Evolutionary conservation across 1,284 basidiomycete species (phyloP), one percentile per base, ranked within the genome.

Genomic region (Ustilago lituana): DNA sequence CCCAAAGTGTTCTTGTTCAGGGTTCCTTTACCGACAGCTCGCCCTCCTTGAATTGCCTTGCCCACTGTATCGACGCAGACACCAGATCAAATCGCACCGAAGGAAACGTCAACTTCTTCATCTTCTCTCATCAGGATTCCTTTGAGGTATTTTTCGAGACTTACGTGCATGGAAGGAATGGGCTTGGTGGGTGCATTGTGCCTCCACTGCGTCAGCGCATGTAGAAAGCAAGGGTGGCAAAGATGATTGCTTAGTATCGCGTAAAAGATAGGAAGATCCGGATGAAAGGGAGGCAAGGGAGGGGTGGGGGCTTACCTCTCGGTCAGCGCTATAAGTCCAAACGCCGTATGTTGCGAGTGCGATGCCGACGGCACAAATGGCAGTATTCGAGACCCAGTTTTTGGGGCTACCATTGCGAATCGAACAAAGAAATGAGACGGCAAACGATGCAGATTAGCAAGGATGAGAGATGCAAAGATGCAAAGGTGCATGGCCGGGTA

Each of bases 351-450:
- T 84, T 5, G 83, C 79, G 33, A 85, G 47, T 4, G 75, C 83
- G 65, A 86, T 84, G 15, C 84, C 85, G 33, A 82, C 80, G 35
- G 82, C 74, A 47, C 82, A 82, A 58, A 86, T 74, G 3, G 80
- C 83, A 6, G 86, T 87, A 80, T 86, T 86, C 38, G 82, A 63
- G 36, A 77, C 81, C 86, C 86, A 87, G 82, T 86, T 87, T 12
- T 79, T 71, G 22, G 86, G 86, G 24, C 85, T 79, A 56, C 33
- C 8, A 5, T 14, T 7, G n/a, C 22, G 19, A 38, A 41, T n/a
- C 1, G 36, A 40, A 10, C 19, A 6, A 20, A 17, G 6, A 19
- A 10, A 9, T 6, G n/a, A n/a, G n/a, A n/a, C n/a, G n/a, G n/a
- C n/a, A n/a, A n/a, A n/a, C n/a, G n/a, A n/a, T n/a, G n/a, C n/a